Conservation (phyloP, 2,329 filamentous ascomycete genomes). For the Rhynchosporium agropyri region DNA sequence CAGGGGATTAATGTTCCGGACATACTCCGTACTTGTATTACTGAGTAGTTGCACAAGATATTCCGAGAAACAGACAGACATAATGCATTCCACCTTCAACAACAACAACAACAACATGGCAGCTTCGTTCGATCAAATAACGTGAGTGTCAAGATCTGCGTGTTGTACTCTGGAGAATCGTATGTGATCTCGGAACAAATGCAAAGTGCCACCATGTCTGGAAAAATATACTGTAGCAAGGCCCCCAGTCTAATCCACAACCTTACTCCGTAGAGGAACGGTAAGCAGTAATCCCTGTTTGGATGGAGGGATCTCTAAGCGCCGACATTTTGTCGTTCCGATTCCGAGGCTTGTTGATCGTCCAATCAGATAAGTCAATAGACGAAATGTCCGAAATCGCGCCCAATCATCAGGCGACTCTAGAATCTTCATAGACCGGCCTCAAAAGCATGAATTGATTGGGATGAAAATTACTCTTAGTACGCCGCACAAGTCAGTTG, state of each 20-base stretch:
- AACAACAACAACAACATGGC: too few relatives aligned
- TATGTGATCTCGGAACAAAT: neutral
- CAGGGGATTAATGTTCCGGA: neutral
- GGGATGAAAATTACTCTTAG: conserved; percentile 4
- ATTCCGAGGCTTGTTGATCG: neutral
- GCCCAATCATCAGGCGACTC: conserved; percentile 18
- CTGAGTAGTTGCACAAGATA: too few relatives aligned
- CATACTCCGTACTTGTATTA: neutral
- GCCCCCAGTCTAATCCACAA: conserved; percentile 1
- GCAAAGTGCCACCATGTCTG: conserved; percentile 5
- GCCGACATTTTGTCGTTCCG: neutral
- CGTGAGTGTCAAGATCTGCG: too few relatives aligned
- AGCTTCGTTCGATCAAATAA: too few relatives aligned
- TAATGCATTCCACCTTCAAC: too few relatives aligned
- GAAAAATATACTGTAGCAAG: neutral
- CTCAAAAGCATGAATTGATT: neutral
- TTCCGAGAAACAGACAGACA: too few relatives aligned
- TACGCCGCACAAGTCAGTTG: neutral
- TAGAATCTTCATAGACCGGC: conserved; percentile 3
- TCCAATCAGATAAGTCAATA: conserved; percentile 14
- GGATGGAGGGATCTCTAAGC: conserved; percentile 13
- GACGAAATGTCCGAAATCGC: conserved; percentile 8
- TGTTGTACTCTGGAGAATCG: neutral
- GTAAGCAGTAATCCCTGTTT: conserved; percentile 11
- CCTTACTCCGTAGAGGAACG: neutral